Base-by-base conservation (phyloP, 768 basidiomycete species). In the Suillus subaureus region DNA sequence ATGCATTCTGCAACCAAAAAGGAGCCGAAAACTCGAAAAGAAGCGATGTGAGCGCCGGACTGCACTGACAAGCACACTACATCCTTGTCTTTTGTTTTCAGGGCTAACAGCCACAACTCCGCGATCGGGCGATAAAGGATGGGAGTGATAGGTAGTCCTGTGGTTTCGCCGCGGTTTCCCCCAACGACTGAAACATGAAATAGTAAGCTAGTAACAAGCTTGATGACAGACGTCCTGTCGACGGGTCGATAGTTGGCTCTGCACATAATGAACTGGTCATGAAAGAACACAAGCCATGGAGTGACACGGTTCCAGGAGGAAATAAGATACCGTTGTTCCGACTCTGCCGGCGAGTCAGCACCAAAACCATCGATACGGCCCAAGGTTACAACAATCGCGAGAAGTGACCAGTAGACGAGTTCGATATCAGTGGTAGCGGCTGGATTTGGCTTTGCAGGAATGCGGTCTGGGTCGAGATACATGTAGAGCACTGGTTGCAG, bases 401-500 rank as follows among this genome's bases (percentile, higher is more conserved):
- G 12, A 23, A 56, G 43, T 23, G 61, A 61, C 18, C 15, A 16
- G 8, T 9, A 21, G 28, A 45, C 61, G 33, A 61, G 28, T 16
- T 11, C 26, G 3, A 61, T 61, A 51, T 61, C 23, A 4, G 42
- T 61, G 21, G 16, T 28, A 37, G 7, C n/a, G n/a, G n/a, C 55
- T 37, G 55, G 55, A 7, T n/a, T 56, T 23, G 35, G 37, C n/a
- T 56, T 12, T 37, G 35, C 35, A 37, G 55, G 55, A 56, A 56
- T 15, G 55, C 35, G 35, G 8, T 37, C 21, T 56, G 55, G 35
- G 35, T 56, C 55, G n/a, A 56, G 55, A 15, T 56, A 15, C n/a
- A 56, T 37, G 35, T 56, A 56, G 35, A 56, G 21, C n/a, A 56
- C 55, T 37, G 55, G 55, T 13, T 37, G 55, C n/a, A 56, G 35